These are phyloP conservation scores for Leccinum imitatum DNA, from an alignment of 768 basidiomycete genomes.

Conservation along the genomic window DNA sequence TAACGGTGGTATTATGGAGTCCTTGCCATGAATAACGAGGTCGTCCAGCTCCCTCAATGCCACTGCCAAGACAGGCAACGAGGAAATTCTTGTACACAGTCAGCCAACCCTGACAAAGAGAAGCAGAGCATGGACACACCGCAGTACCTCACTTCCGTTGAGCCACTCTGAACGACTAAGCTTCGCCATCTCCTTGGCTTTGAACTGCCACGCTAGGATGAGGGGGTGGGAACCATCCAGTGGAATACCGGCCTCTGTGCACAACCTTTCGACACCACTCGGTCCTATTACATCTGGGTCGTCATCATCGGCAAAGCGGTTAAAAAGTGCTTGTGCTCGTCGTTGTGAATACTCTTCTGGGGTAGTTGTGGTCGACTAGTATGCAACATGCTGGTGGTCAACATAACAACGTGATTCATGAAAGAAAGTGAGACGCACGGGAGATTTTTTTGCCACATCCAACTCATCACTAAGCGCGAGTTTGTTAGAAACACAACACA, in stretches of 20 bases:
- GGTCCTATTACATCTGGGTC: conserved; percentile 55
- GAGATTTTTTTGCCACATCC: conserved; percentile 32
- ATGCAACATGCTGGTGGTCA: neutral
- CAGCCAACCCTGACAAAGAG: neutral
- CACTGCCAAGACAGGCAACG: conserved; percentile 45
- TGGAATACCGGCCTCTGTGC: conserved; percentile 65
- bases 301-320: conserved; percentile 57
- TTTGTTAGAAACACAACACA: conserved; percentile 64
- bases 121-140: conserved; percentile 35
- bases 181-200: conserved; percentile 70
- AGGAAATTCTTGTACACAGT: conserved; percentile 44
- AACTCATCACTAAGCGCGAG: conserved; percentile 51
- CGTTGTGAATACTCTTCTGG: conserved; percentile 46
- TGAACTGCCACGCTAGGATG: conserved; percentile 73
- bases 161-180: conserved; percentile 70
- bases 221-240: conserved; percentile 74
- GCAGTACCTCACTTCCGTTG: conserved; percentile 47
- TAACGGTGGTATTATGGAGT: conserved; percentile 34
- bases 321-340: conserved; percentile 57
- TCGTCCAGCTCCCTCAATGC: conserved; percentile 62
- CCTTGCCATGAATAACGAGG: conserved; percentile 50
- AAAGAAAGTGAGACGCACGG: conserved; percentile 24
- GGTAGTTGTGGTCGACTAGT: conserved; percentile 7
- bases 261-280: conserved; percentile 71
- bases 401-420: neutral